Base-by-base conservation (phyloP, 2,329 filamentous ascomycete genomes). In the Pestalotiopsis sp. region DNA sequence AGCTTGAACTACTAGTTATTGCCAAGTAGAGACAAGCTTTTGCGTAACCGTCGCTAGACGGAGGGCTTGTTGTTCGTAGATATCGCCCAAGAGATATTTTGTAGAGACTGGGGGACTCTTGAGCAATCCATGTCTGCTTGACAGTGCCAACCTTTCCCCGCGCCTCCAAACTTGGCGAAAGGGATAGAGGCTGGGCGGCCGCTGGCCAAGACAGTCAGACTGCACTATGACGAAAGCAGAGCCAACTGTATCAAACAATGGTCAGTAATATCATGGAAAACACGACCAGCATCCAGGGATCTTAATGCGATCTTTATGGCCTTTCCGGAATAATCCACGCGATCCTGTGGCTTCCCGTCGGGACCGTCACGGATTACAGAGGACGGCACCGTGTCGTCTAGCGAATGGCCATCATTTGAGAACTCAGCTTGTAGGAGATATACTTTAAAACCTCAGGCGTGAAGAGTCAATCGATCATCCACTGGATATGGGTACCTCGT, bases 151-250 rank as follows among this genome's bases (percentile, higher is more conserved):
- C 23, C 57, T 27, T 36, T 36, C 57, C 57, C 23, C 57, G 57
- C 57, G 57, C 57, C 57, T 36, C 57, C 27, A 59, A 59, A 36
- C 23, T 59, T 59, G 57, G 57, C 57, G 20, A 59, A 52, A 20
- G 45, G 57, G 57, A 59, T 4, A 59, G 23, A 59, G 17, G n/a
- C 23, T 59, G 57, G 57, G 57, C 57, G 23, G 3, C 20, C 23
- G 23, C 23, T 20, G 23, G 57, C 57, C 20, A 59, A 59, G 57
- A 12, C 57, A 27, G 57, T 59, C 12, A 7, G 23, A 36, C 57
- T 59, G 57, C 57, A 59, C 27, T 31, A 59, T 59, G 57, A 59
- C 57, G 57, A 59, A 59, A 59, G 57, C 25, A 36, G 57, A 59
- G 12, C 27, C 27, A 27, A 36, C 57, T 4, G 17, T 36, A 27